A percentile compares a stretch with the other conserved stretches of the same genome.
These are phyloP conservation scores for Jacaranda mimosifolia DNA, from an alignment of 257 asterid genomes.

Conservation along the genomic window DNA sequence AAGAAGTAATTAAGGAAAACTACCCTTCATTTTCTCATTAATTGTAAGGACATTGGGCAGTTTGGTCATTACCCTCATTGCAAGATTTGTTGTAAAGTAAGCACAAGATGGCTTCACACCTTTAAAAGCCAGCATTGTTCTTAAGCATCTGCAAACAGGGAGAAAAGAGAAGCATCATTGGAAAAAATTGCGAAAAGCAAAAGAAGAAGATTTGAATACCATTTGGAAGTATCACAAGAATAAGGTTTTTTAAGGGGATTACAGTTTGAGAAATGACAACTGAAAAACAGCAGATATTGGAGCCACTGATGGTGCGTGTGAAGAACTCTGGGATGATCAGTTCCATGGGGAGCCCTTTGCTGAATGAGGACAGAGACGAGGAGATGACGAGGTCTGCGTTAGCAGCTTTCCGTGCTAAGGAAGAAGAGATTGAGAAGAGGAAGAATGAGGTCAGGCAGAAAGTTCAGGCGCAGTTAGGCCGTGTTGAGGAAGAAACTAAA, in stretches of 20 bases:
- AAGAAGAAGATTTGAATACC: neutral
- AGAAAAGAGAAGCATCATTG: slow-evolving; percentile 51
- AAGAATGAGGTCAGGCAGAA: slow-evolving; percentile 64
- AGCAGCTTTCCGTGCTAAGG: slow-evolving; percentile 74
- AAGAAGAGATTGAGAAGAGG: slow-evolving; percentile 87
- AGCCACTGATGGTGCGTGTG: slow-evolving; percentile 48
- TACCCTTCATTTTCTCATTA: neutral
- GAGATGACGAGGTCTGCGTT: slow-evolving; percentile 82
- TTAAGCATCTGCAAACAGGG: slow-evolving; percentile 54
- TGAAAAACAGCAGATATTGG: slow-evolving; percentile 53
- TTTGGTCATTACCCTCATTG: slow-evolving; percentile 32
- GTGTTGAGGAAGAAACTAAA: slow-evolving; percentile 83
- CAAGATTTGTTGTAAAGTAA: slow-evolving; percentile 50
- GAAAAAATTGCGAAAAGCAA: slow-evolving; percentile 28
- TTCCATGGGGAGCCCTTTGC: slow-evolving; percentile 54
- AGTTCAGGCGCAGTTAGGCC: slow-evolving; percentile 82
- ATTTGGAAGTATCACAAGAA: slow-evolving; percentile 15
- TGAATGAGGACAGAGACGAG: slow-evolving; percentile 74
- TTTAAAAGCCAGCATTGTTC: slow-evolving; percentile 51
- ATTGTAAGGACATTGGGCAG: slow-evolving; percentile 22
- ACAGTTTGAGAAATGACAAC: slow-evolving; percentile 49
- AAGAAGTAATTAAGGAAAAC: neutral
- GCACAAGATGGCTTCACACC: slow-evolving; percentile 41
- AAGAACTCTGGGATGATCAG: slow-evolving; percentile 63
- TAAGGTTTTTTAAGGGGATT: neutral